Evolutionary conservation across 805 yeast species (phyloP), one percentile per base, ranked within the genome.

Genomic region (Phaffomyces thermotolerans): DNA sequence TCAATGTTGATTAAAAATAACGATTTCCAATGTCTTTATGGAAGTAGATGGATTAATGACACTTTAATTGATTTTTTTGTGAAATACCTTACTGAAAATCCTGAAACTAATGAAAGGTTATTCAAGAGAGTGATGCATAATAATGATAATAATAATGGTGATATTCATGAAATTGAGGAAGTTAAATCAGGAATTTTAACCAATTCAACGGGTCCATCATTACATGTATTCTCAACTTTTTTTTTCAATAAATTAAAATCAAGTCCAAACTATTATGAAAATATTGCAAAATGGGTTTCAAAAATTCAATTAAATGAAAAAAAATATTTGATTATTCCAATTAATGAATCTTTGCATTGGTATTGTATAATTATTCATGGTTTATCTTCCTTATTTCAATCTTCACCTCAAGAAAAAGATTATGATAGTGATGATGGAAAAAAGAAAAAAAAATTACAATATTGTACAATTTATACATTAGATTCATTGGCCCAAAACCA

Each of bases 21-120:
- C 33, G 99, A 93, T 58, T 87, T 84, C 60, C 77, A 76, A 48
- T 84, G 96, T 37, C 69, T 91, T 9, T 79, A 81, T 56, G 81
- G 83, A 45, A 80, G 81, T 38, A 86, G 84, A 49, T 91, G 95
- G 90, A 76, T 93, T 39, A 91, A 93, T 64, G 99, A 93, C 57
- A 76, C 84, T 0, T 68, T 93, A 40, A 81, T 93, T 43, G 96
- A 88, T 60, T 91, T 91, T 58, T 89, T 86, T 55, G 69, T 87
- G 25, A 78, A 76, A 45, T 82, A 71, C 56, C 75, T 73, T 49
- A 69, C 77, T 8, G 76, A 68, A 54, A 59, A 53, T 40, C 55
- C 57, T 34, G n/a, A 10, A 13, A 35, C 17, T 17, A 30, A 38
- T 10, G 6, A 33, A 33, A 33, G 35, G 18, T 8, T 12, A 17